A percentile compares a stretch with the other conserved stretches of the same genome.
phyloP scores from a whole-genome alignment of 176 grass and related monocot species.

The Zoysia japonica region DNA sequence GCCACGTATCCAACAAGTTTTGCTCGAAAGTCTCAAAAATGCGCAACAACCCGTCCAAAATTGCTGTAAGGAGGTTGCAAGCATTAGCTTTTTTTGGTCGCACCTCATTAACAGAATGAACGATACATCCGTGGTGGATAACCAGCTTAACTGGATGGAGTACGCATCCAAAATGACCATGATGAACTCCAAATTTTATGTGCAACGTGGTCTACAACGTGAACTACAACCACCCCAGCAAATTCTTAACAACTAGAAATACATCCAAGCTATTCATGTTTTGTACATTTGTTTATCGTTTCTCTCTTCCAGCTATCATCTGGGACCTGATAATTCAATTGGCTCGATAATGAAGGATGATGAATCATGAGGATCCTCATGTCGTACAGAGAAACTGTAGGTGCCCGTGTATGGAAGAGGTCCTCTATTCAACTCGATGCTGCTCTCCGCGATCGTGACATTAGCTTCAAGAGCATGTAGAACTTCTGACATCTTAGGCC shows the following conservation, averaged over 20 bases:
- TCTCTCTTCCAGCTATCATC: constrained; percentile 43
- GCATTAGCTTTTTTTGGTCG: neutral
- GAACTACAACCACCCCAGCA: neutral
- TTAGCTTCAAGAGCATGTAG: constrained; percentile 77
- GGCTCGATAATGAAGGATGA: constrained; percentile 94
- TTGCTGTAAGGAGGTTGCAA: neutral
- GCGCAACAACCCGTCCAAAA: neutral
- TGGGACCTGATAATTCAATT: constrained; percentile 89
- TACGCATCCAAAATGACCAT: neutral
- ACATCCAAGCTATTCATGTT: constrained; percentile 43
- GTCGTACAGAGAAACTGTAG: constrained; percentile 69
- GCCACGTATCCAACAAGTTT: neutral
- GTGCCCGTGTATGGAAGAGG: constrained; percentile 40
- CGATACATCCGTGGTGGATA: neutral
- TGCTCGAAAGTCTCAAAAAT: neutral
- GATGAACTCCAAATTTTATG: neutral
- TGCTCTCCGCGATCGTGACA: constrained; percentile 49
- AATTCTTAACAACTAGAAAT: constrained; percentile 6
- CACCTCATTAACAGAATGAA: neutral
- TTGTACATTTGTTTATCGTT: constrained; percentile 41
- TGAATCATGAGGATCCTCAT: constrained; percentile 85
- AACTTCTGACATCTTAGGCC: constrained; percentile 93
- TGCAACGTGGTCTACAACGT: neutral
- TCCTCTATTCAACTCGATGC: constrained; percentile 59
- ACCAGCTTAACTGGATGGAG: neutral